phyloP scores from a whole-genome alignment of 31 red algal species.

The Odonthalia washingtoniensis region DNA sequence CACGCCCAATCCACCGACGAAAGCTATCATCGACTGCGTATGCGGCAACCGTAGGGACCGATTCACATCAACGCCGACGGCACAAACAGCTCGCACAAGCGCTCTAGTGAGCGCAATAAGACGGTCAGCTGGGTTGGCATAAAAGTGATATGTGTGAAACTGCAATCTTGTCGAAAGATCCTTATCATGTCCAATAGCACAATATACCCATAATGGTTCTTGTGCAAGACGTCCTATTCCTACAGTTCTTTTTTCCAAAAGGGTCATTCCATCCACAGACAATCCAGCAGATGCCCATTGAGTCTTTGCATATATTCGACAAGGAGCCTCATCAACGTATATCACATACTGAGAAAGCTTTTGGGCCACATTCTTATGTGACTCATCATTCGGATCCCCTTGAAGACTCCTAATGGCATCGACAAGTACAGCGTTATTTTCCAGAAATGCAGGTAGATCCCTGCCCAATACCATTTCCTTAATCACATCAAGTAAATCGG shows the following conservation, averaged over 20 bases:
- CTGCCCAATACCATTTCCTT: slow-evolving; percentile 54
- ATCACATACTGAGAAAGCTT: slow-evolving; percentile 56
- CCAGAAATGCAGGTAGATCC: neutral
- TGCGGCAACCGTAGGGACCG: slow-evolving; percentile 69
- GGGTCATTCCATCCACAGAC: slow-evolving; percentile 59
- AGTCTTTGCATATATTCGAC: slow-evolving; percentile 72
- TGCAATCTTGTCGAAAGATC: slow-evolving; percentile 62
- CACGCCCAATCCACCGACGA: slow-evolving; percentile 82
- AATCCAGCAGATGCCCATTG: slow-evolving; percentile 46
- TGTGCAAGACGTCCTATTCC: slow-evolving; percentile 85
- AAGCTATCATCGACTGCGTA: slow-evolving; percentile 70
- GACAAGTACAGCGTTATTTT: neutral
- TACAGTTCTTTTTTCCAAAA: slow-evolving; percentile 77
- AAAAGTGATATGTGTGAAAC: slow-evolving; percentile 72
- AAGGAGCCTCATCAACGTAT: slow-evolving; percentile 63
- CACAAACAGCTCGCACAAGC: slow-evolving; percentile 74
- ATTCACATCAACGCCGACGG: slow-evolving; percentile 94
- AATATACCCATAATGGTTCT: slow-evolving; percentile 89
- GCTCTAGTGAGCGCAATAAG: slow-evolving; percentile 66
- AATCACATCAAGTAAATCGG: slow-evolving; percentile 57
- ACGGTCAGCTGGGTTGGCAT: slow-evolving; percentile 63
- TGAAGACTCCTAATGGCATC: slow-evolving; percentile 18
- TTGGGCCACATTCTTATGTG: neutral
- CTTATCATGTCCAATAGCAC: slow-evolving; percentile 76
- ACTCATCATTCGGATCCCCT: slow-evolving; percentile 17